Base-by-base conservation (phyloP, 2,329 filamentous ascomycete species). In the Cordyceps farinosa region DNA sequence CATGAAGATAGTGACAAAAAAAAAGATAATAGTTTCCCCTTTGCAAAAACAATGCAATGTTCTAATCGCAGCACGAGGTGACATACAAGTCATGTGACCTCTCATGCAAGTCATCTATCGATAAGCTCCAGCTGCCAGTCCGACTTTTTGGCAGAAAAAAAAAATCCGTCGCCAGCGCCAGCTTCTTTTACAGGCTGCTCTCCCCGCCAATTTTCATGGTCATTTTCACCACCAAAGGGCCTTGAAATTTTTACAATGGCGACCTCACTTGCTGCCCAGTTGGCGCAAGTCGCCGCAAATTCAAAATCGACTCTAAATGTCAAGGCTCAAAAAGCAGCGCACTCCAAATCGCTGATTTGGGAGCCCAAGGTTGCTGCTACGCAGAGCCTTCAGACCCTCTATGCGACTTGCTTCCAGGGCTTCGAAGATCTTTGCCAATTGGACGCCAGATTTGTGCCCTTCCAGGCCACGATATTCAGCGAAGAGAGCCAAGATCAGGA, bases 321-420 rank as follows among this genome's bases (percentile, higher is more conserved):
- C 70, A 97, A 96, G 78, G 91, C 93, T 71, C 92, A 97, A 79
- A 94, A 92, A 77, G 87, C 90, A 65, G 87, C 91, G 66, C 95
- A 99, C 78, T 91, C 91, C 67, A 94, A 97, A 77, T 99, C 95
- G 60, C 80, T 99, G 66, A 91, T 99, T 65, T 99, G 96, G 80
- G 93, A 97, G 70, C 85, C 90, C 65, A 87, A 88, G 72, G 83
- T 94, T 69, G 95, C 95, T 57, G 89, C 90, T 6, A 88, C 87
- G 17, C 95, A 99, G 79, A 95, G 89, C 71, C 97, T 94, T 75
- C 91, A 97, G 72, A 90, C 89, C 5, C 84, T 99, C 64, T 98
- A 90, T 75, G 86, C 90, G 63, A 86, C 96, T 74, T 98, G 94
- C 73, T 82, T 87, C 68, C 91, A 96, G 71, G 95, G 93, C 2